These are phyloP conservation scores for Tillandsia leiboldiana DNA, from an alignment of 176 grass and related monocot species.

Conservation along the genomic window DNA sequence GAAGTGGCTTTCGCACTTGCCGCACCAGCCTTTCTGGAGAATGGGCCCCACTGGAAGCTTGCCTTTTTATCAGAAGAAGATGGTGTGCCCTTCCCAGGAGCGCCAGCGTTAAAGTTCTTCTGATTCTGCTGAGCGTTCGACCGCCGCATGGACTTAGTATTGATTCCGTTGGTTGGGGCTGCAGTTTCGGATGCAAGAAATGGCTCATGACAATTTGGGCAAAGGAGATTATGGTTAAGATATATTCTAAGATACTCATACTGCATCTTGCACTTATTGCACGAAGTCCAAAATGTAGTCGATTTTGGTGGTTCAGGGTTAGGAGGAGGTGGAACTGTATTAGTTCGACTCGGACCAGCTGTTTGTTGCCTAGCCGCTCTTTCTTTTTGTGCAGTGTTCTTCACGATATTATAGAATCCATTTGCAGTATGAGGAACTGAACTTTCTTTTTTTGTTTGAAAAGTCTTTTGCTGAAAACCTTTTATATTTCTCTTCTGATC, in stretches of 20 bases:
- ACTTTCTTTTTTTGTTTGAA: conserved; percentile 7
- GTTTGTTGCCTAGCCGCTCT: conserved; percentile 1
- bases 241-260: conserved; percentile 41
- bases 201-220: conserved; percentile 12
- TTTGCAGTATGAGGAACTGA: neutral
- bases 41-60: conserved; percentile 23
- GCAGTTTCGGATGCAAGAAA: conserved; percentile 28
- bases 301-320: neutral
- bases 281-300: conserved; percentile 66
- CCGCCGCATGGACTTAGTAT: neutral
- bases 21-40: conserved; percentile 19
- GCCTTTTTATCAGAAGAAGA: neutral
- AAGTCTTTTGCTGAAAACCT: conserved; percentile 13
- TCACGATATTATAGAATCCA: conserved; percentile 11
- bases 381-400: neutral
- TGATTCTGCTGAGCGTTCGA: conserved; percentile 7
- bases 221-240: conserved; percentile 20
- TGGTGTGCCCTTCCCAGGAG: too few species aligned
- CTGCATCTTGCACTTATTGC: conserved; percentile 18
- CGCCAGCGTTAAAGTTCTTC: neutral
- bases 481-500: conserved; percentile 30
- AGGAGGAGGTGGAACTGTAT: neutral
- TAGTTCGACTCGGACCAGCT: neutral
- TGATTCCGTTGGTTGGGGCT: neutral
- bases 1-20: conserved; percentile 19